Evolutionary conservation across 78 protist genomes (phyloP), one percentile per base, ranked within the genome.

Genomic region (Guillardia theta): DNA sequence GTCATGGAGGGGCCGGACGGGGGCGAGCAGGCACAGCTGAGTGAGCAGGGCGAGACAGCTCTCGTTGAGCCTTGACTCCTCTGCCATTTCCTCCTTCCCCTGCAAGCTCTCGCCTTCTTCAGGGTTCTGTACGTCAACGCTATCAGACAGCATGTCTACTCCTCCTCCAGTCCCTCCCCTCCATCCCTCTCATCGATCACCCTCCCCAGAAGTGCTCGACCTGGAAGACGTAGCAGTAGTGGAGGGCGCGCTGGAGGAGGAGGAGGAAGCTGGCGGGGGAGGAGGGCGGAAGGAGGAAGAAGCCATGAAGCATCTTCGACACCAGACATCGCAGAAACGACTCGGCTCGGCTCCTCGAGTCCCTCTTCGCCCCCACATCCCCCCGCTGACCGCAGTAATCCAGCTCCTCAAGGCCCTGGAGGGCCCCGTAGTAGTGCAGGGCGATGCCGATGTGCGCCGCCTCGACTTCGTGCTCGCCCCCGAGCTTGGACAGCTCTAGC

Each of bases 141-240:
- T 53, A 53, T 53, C 33, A 12, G 62, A 18, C 62, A 12, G 12
- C 62, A 53, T 21, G 62, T n/a, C 62, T 53, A 53, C 62, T 53
- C 12, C 33, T 53, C 33, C 62, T 21, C 18, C 33, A 53, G 62
- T 12, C 62, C 62, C 18, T 53, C 12, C 12, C 33, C 62, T 21
- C 62, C 62, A 21, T 53, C 62, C 33, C 62, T 21, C 33, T 12
- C 62, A 18, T 18, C 62, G 62, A 53, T 12, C 12, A 18, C 33
- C 62, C 12, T 12, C 62, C 33, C 62, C 12, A 12, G 62, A 12
- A 53, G 62, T 12, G 62, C 33, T 12, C 33, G 62, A 21, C 62
- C 41, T 70, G 83, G 9, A 70, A 10, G 83, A 70, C 83, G 83
- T 36, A 43, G 83, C 83, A 70, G 83, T 70, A 70, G 83, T 70